Evolutionary conservation across 257 asterid genomes (phyloP).

Genomic region (Coffea canephora): DNA sequence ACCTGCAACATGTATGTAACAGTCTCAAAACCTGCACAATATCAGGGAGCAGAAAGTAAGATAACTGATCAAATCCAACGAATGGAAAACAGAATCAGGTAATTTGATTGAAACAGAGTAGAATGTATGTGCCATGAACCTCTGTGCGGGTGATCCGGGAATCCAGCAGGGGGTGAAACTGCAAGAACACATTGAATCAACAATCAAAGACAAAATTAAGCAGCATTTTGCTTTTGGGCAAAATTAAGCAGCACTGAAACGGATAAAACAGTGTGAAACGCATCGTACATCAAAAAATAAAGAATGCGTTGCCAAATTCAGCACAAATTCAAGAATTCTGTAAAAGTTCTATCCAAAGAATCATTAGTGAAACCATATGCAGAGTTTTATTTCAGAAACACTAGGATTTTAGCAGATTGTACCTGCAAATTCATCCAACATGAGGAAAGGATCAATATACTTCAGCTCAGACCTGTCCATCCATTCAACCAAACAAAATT

Average conservation of each 20-base stretch:
- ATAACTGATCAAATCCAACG: not conserved
- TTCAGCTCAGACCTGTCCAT: slow-evolving; percentile 73
- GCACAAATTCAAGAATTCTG: not conserved
- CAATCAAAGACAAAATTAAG: not conserved
- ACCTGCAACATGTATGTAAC: slow-evolving; percentile 86
- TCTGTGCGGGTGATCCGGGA: slow-evolving; percentile 97
- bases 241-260: too few relatives aligned
- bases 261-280: not conserved
- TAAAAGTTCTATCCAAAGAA: not conserved
- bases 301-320: not conserved
- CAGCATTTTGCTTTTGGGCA: not conserved
- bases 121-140: slow-evolving; percentile 40
- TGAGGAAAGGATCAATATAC: slow-evolving; percentile 79
- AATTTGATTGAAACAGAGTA: not conserved
- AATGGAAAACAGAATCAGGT: not conserved
- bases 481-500: slow-evolving; percentile 9
- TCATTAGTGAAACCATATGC: not conserved
- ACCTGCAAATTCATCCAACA: slow-evolving; percentile 92
- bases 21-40: slow-evolving; percentile 80
- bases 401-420: not conserved
- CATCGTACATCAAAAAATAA: not conserved
- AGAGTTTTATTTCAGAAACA: not conserved
- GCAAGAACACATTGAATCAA: slow-evolving; percentile 21
- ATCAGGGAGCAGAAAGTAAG: not conserved
- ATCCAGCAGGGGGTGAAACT: slow-evolving; percentile 96